These are phyloP conservation scores for Aspergillus neoniger DNA, from an alignment of 2,329 filamentous ascomycete species.

Conservation along the genomic window DNA sequence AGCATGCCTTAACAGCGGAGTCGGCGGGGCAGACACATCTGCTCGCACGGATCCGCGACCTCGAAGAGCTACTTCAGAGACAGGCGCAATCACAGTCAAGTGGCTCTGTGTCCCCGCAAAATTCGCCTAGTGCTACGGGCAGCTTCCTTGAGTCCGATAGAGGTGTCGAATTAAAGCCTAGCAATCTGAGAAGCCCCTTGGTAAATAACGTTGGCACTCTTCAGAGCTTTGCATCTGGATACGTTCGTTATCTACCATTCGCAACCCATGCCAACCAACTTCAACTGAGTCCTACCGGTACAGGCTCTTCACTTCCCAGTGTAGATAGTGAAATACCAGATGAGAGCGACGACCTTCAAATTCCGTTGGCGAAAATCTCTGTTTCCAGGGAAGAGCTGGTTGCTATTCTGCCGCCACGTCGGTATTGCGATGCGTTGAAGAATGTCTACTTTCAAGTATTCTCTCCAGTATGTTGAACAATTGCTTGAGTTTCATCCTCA, in stretches of 20 bases:
- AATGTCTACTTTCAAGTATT: slow-evolving; percentile 42
- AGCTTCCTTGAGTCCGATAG: slow-evolving; percentile 31
- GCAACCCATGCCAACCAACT: slow-evolving; percentile 36
- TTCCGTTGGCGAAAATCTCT: slow-evolving; percentile 34
- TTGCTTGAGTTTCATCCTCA: not conserved
- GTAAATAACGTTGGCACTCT: slow-evolving; percentile 33
- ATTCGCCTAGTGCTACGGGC: slow-evolving; percentile 28
- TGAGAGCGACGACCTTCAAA: slow-evolving; percentile 35
- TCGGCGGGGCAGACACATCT: slow-evolving; percentile 33
- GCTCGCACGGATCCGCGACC: slow-evolving; percentile 37
- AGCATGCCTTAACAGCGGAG: slow-evolving; percentile 27
- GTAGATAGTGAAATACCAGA: slow-evolving; percentile 30
- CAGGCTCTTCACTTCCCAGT: slow-evolving; percentile 29
- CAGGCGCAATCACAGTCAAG: slow-evolving; percentile 28
- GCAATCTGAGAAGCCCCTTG: slow-evolving; percentile 24
- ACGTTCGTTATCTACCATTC: slow-evolving; percentile 40
- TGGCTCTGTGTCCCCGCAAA: slow-evolving; percentile 29
- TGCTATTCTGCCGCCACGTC: slow-evolving; percentile 35
- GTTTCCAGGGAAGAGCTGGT: slow-evolving; percentile 34
- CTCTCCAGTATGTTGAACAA: slow-evolving; percentile 36
- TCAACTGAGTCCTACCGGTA: slow-evolving; percentile 29
- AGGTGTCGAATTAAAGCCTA: slow-evolving; percentile 19
- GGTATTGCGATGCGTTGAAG: slow-evolving; percentile 41
- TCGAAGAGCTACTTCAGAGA: slow-evolving; percentile 39
- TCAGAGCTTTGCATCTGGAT: slow-evolving; percentile 35